phyloP scores from a whole-genome alignment of 1,284 basidiomycete genomes.

The Leccinum fallax region DNA sequence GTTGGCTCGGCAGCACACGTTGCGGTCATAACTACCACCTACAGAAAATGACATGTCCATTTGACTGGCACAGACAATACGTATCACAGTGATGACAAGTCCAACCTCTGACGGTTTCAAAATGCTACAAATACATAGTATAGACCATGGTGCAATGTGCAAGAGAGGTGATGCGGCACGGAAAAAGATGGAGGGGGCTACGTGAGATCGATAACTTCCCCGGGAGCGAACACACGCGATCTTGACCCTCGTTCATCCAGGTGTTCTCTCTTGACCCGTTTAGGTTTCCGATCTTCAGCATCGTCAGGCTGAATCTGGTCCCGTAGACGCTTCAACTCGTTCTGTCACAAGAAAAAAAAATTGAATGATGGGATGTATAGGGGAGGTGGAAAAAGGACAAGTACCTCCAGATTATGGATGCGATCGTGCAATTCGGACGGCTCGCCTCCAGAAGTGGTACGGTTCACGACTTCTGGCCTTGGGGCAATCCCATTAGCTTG shows the following conservation, averaged over 20 bases:
- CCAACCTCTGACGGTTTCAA: background rate
- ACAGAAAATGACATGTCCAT: background rate
- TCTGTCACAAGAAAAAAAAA: background rate
- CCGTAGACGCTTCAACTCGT: slow-evolving; percentile 18
- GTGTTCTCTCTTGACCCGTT: slow-evolving; percentile 18
- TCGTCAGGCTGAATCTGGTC: background rate
- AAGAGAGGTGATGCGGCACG: background rate
- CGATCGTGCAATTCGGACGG: slow-evolving; percentile 1
- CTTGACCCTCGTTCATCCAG: background rate
- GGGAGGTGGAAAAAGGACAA: background rate
- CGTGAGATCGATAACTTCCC: slow-evolving; percentile 23
- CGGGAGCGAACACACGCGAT: background rate
- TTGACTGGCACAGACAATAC: background rate
- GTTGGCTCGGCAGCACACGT: background rate
- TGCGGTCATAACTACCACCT: background rate
- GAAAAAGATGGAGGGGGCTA: background rate
- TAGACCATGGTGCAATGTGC: background rate
- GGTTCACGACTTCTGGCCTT: background rate
- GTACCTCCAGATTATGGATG: slow-evolving; percentile 18
- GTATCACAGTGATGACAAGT: background rate
- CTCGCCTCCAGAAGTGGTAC: slow-evolving; percentile 7
- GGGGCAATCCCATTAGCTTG: slow-evolving; percentile 24
- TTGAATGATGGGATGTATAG: background rate
- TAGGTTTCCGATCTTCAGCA: slow-evolving; percentile 10
- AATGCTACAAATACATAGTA: background rate